A percentile compares a stretch with the other conserved stretches of the same genome.
phyloP scores from a whole-genome alignment of 352 stramenopile species.

The Phytophthora foliorum region DNA sequence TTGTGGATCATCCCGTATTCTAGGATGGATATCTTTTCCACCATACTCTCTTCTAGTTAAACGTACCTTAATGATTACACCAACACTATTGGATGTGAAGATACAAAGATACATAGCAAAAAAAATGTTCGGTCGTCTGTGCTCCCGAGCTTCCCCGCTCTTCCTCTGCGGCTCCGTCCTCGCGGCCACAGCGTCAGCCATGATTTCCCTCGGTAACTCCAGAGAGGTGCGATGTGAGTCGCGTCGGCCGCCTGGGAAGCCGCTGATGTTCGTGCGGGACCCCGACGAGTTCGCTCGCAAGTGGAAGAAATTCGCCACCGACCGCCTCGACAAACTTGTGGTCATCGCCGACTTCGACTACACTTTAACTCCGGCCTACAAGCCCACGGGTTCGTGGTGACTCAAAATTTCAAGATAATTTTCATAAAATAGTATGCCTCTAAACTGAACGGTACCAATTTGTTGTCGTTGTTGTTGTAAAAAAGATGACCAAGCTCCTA shows the following conservation, averaged over 20 bases:
- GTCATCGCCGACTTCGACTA: constrained; percentile 90
- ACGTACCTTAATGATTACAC: background rate
- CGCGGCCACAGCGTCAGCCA: background rate
- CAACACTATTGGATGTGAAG: background rate
- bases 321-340: constrained; percentile 73
- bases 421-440: background rate
- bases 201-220: background rate
- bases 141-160: constrained; percentile 34
- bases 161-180: constrained; percentile 19
- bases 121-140: constrained; percentile 12
- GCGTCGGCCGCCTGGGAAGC: constrained; percentile 32
- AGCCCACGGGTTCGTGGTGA: constrained; percentile 41
- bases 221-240: constrained; percentile 7
- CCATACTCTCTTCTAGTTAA: too few relatives aligned
- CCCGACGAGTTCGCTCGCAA: constrained; percentile 75
- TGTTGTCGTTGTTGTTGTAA: background rate
- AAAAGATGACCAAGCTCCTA: constrained; percentile 56
- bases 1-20: too few relatives aligned
- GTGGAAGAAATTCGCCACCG: constrained; percentile 79
- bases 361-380: constrained; percentile 79
- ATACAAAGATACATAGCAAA: too few relatives aligned
- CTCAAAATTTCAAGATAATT: background rate
- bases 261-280: constrained; percentile 54
- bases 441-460: background rate
- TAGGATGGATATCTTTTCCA: too few relatives aligned